Evolutionary conservation across 129 eudicot species (phyloP), one percentile per base, ranked within the genome.

Genomic region (Arctium minus): DNA sequence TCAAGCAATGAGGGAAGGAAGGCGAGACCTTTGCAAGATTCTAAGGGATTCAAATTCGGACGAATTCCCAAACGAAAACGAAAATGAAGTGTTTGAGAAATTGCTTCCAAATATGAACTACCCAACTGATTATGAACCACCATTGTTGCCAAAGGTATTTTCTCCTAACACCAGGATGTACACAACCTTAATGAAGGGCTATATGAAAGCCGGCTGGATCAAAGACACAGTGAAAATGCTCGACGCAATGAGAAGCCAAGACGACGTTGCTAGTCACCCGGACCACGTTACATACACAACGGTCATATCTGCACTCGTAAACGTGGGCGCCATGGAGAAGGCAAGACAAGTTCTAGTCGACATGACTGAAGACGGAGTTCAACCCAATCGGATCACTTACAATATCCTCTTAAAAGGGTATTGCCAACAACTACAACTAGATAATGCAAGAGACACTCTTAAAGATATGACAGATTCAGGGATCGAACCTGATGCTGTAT

Each of bases 171-270:
- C 98, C 40, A 88, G 99, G 76, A 92, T 96, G 81, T 96, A 96
- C 83, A 96, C 99, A 0, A 93, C 98, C 3, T 82, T 96, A 69
- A 93, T 96, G 99, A 96, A 96, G 84, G 99, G 98, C 3, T 96
- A 96, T 67, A 91, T 96, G 99, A 93, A 89, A 65, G 88, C 86
- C 8, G 98, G 98, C 5, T 89, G 99, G 73, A 94, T 96, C 62
- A 80, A 82, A 27, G 99, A 93, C 73, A 92, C 92, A 0, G 93
- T 96, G 71, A 92, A 96, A 77, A 96, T 88, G 91, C 89, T 96
- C 2, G 97, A 96, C 50, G 99, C 99, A 13, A 96, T 96, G 99
- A 88, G 93, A 74, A 89, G 75, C 50, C 99, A 91, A 78, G 89
- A 87, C 71, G 99, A 96, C 78, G 84, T 50, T 31, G 70, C 79